Conservation (phyloP, 768 basidiomycete genomes). For the Lyophyllum semitale region DNA sequence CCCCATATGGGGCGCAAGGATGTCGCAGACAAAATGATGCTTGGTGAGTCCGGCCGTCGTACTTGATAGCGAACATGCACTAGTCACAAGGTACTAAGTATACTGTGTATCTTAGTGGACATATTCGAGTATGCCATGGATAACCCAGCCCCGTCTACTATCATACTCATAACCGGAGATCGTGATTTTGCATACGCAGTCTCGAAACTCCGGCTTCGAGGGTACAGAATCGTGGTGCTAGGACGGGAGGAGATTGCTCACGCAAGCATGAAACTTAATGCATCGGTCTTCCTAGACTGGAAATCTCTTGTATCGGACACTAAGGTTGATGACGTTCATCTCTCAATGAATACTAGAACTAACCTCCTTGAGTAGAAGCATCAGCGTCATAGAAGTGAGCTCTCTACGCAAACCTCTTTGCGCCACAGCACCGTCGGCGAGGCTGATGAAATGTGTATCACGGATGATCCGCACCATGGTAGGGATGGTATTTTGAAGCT, state of each 20-base stretch:
- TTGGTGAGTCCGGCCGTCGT: constrained; percentile 35
- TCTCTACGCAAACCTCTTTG: not conserved
- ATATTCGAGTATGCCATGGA: constrained; percentile 67
- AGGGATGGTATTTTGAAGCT: too few species aligned
- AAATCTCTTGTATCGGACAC: constrained; percentile 30
- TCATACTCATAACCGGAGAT: constrained; percentile 66
- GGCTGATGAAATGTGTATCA: too few species aligned
- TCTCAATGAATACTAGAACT: not conserved
- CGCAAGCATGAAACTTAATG: constrained; percentile 52
- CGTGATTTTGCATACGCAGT: constrained; percentile 65
- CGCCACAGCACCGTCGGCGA: too few species aligned
- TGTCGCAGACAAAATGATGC: constrained; percentile 48
- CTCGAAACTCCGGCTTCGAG: constrained; percentile 53
- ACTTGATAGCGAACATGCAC: not conserved
- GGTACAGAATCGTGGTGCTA: constrained; percentile 52
- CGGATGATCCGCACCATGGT: too few species aligned
- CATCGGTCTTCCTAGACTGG: constrained; percentile 56
- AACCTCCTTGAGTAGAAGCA: not conserved
- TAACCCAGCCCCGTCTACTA: constrained; percentile 49
- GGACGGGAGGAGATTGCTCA: constrained; percentile 36
- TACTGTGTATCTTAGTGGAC: constrained; percentile 46
- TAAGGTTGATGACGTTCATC: not conserved
- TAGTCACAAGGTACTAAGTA: too few species aligned
- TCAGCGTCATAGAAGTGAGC: not conserved
- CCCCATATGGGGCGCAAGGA: constrained; percentile 32